Base-by-base conservation (phyloP, 176 grass and related monocot genomes). In the Triticum monococcum region DNA sequence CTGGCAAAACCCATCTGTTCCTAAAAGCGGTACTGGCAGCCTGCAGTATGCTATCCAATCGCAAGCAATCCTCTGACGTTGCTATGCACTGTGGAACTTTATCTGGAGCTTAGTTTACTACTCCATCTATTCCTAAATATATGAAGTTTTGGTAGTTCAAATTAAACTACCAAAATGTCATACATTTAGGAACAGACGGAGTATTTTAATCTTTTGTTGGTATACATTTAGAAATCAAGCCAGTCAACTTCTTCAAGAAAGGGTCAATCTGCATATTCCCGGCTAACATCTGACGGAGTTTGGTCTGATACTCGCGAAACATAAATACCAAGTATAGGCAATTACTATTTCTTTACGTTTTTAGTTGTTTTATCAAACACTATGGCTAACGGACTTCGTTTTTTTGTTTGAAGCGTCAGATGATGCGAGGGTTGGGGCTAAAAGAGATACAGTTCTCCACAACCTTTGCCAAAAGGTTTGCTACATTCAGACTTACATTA, bases 381-480 rank as follows among this genome's bases (percentile, higher is more conserved):
- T 40, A 35, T 56, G 31, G 79, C 69, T 54, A 75, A 76, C 83
- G 52, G 8, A 33, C 23, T 80, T 72, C 5, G 20, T 87, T 72
- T 41, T 12, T 85, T 84, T 85, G 92, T n/a, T n/a, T n/a, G n/a
- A 98, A 80, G 78, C 96, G 46, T 54, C 87, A 41, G 88, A 96
- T 78, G 88, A 94, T 87, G 90, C 87, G 30, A 98, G 84, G 76
- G n/a, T 85, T 76, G 83, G 45, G 40, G 85, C 89, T 69, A 98
- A 87, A 72, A 91, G 86, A 68, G 85, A 96, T 65, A 72, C 83
- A 36, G 94, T 96, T 31, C 87, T 98, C 24, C 90, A 90, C 57
- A 96, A 98, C 91, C 85, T 98, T 65, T 98, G 97, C 88, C 82
- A 88, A 86, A 98, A 98, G 97, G 97, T 98, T 67, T 18, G 67